Evolutionary conservation across 495 filamentous ascomycete genomes (phyloP), one percentile per base, ranked within the genome.

Genomic region (Penicillium subrubescens): DNA sequence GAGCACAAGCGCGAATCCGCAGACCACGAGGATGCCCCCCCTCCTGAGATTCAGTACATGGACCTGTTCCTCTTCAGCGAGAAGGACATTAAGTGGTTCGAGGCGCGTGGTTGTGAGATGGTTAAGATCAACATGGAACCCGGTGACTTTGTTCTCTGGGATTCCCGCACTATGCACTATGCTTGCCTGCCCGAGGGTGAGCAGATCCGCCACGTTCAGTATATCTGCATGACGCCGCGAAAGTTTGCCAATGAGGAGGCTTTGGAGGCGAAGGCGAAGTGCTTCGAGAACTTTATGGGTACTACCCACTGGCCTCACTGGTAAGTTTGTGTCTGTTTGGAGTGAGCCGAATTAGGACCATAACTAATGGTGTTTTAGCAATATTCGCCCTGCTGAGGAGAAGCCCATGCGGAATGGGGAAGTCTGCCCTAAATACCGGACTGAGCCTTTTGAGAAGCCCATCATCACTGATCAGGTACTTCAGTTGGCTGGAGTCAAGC

Each of bases 131-230:
- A 73, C 44, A 68, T 75, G 62, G 76, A 77, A 21, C 74, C 76
- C 15, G 79, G 77, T 2, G 77, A 80, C 61, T 69, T 81, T 62
- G 73, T 81, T 0, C 74, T 80, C 12, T 78, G 79, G 79, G 79
- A 81, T 34, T 76, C 72, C 0, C 67, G 77, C 17, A 75, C 77
- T 12, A 75, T 80, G 68, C 79, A 81, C 60, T 79, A 79, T 33
- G 77, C 75, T 10, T 66, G 66, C 33, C 52, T 74, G 33, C 77
- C 77, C 3, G 68, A 75, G 54, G 76, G 77, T 2, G 54, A 76
- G n/a, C 71, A 77, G 51, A 79, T 77, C 29, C 70, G 78, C 19
- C 73, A 75, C 50, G 73, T 74, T 11, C 71, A 74, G 41, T 74
- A 76, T 25, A 70, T 74, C 50, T 74, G 71, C 55, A 73, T 74